Evolutionary conservation across 495 filamentous ascomycete genomes (phyloP).

Genomic region (Neurospora sp.): DNA sequence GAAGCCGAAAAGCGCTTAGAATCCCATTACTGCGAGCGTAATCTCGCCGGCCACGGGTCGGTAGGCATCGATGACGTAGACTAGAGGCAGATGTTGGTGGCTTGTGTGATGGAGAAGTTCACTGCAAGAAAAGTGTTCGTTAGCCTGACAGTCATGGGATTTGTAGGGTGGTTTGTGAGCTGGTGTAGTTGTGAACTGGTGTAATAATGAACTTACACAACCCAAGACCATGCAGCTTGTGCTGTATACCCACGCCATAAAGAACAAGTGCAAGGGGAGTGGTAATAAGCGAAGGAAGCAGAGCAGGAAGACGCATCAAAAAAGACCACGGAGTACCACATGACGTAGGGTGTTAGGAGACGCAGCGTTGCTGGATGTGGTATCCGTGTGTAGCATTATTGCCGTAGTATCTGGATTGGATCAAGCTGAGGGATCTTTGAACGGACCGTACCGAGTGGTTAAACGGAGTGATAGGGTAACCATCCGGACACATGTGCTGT

Average conservation of each 20-base stretch:
- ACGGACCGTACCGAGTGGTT: background rate
- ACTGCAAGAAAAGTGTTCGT: slow-evolving; percentile 12
- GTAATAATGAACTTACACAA: slow-evolving; percentile 20
- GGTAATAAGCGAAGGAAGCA: slow-evolving; percentile 32
- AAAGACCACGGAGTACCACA: background rate
- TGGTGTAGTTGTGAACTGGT: no score
- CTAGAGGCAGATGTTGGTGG: slow-evolving; percentile 42
- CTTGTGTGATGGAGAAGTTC: slow-evolving; percentile 42
- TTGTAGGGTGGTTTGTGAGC: background rate
- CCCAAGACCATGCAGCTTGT: slow-evolving; percentile 38
- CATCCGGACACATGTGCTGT: background rate
- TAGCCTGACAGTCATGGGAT: background rate
- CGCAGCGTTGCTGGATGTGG: background rate
- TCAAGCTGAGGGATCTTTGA: background rate
- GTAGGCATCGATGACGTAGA: slow-evolving; percentile 47
- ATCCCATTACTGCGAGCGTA: slow-evolving; percentile 40
- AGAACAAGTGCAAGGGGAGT: slow-evolving; percentile 37
- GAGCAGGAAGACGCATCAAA: slow-evolving; percentile 40
- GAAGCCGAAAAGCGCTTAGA: slow-evolving; percentile 49
- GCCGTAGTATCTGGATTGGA: background rate
- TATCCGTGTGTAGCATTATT: background rate
- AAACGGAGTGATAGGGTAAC: background rate
- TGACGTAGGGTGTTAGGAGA: background rate
- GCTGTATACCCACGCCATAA: slow-evolving; percentile 42
- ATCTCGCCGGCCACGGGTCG: slow-evolving; percentile 45